A percentile compares a stretch with the other conserved stretches of the same genome.
phyloP scores from a whole-genome alignment of 805 yeast genomes.

The Cyberlindnera maritima region DNA sequence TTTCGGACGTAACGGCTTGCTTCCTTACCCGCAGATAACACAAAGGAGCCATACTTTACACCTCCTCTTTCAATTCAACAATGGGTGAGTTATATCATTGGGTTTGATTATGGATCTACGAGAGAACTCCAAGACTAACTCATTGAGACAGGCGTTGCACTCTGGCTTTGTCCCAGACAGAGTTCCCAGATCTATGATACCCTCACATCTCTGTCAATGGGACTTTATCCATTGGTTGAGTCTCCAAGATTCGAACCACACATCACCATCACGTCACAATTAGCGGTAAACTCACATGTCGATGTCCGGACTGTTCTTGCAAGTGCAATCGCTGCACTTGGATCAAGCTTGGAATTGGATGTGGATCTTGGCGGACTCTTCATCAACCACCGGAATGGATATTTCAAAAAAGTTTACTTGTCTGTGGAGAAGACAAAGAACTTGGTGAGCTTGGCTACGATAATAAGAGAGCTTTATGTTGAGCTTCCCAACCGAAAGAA shows the following conservation, averaged over 20 bases:
- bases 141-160: constrained; percentile 40
- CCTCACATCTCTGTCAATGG: constrained; percentile 55
- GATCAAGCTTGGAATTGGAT: constrained; percentile 10
- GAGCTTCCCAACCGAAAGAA: constrained; percentile 35
- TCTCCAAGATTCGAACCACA: constrained; percentile 74
- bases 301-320: constrained; percentile 60
- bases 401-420: constrained; percentile 26
- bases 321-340: constrained; percentile 55
- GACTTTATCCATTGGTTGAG: constrained; percentile 67
- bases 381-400: constrained; percentile 18
- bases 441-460: constrained; percentile 36
- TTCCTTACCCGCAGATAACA: too few relatives aligned
- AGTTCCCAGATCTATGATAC: constrained; percentile 54
- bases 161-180: constrained; percentile 73
- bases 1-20: too few relatives aligned
- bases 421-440: constrained; percentile 19
- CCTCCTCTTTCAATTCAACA: background rate
- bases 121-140: constrained; percentile 1
- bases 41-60: background rate
- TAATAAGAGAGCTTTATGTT: constrained; percentile 57
- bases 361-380: constrained; percentile 17
- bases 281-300: constrained; percentile 46
- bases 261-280: constrained; percentile 66
- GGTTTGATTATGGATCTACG: too few relatives aligned
- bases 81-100: constrained; percentile 10